Conservation (phyloP, 2,329 filamentous ascomycete species). For the Ascomycota sp. region DNA sequence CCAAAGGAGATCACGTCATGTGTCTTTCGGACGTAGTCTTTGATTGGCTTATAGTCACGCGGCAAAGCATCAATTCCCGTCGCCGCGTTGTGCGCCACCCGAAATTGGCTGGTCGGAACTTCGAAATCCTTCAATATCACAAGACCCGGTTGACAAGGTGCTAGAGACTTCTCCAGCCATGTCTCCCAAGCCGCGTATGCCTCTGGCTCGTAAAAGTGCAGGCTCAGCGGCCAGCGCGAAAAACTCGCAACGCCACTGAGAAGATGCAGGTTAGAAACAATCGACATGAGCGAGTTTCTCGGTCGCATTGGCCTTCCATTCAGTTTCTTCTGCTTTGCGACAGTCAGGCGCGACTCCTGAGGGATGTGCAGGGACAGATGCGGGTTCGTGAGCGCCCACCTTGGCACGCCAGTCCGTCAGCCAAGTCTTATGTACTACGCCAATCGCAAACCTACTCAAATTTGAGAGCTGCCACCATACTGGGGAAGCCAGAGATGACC, state of each 20-base stretch:
- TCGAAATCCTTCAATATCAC: conserved; percentile 34
- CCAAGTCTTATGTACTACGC: neutral
- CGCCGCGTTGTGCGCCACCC: neutral
- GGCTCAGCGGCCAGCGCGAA: conserved; percentile 53
- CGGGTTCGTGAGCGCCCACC: conserved; percentile 82
- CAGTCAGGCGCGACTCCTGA: conserved; percentile 32
- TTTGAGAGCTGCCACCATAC: conserved; percentile 66
- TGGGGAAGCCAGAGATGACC: conserved; percentile 73
- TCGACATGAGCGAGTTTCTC: conserved; percentile 36
- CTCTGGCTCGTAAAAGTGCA: conserved; percentile 58
- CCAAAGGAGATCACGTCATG: conserved; percentile 31
- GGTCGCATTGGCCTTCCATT: conserved; percentile 35
- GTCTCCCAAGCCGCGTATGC: conserved; percentile 45
- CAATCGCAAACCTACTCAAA: conserved; percentile 48
- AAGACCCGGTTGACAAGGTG: conserved; percentile 24
- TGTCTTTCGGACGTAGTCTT: conserved; percentile 31
- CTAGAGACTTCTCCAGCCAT: conserved; percentile 27
- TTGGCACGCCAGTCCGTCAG: conserved; percentile 12
- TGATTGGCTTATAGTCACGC: conserved; percentile 31
- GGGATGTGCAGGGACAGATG: conserved; percentile 62
- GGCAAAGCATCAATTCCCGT: conserved; percentile 30
- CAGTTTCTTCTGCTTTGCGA: conserved; percentile 26
- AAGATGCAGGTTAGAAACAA: conserved; percentile 61
- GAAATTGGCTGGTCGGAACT: conserved; percentile 4
- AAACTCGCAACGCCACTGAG: conserved; percentile 65